phyloP scores from a whole-genome alignment of 1,139 yeast genomes.

The Lodderomyces orthopsilosis region DNA sequence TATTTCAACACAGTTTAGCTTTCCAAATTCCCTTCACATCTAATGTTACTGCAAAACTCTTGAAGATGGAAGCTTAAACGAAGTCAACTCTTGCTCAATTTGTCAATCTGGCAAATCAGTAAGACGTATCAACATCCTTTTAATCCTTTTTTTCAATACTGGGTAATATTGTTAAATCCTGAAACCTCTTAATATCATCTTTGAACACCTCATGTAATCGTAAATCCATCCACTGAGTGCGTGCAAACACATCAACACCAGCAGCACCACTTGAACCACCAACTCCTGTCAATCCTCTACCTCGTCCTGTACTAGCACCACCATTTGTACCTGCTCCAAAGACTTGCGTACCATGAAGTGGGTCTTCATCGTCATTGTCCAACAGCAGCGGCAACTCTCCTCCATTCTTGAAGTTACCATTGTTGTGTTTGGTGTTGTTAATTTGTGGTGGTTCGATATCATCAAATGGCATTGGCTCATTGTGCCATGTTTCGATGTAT shows the following conservation, averaged over 20 bases:
- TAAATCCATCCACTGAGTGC: constrained; percentile 4
- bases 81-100: too few relatives aligned
- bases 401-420: not conserved
- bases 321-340: not conserved
- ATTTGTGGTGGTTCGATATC: constrained; percentile 4
- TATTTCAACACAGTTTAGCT: too few relatives aligned
- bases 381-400: constrained; percentile 1
- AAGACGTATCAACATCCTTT: not conserved
- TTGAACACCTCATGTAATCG: constrained; percentile 3
- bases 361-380: constrained; percentile 1
- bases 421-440: not conserved
- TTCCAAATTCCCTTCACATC: too few relatives aligned
- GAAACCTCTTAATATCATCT: constrained; percentile 1
- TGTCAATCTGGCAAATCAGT: too few relatives aligned
- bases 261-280: not conserved
- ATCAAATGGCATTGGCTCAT: constrained; percentile 6
- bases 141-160: constrained; percentile 1
- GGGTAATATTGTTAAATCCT: constrained; percentile 4
- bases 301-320: not conserved
- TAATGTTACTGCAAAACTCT: too few relatives aligned
- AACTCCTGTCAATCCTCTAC: not conserved
- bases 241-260: not conserved
- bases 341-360: not conserved
- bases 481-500: constrained; percentile 4
- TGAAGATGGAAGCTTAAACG: too few relatives aligned